phyloP scores from a whole-genome alignment of 495 filamentous ascomycete genomes.

The Haplographium delicatum region DNA sequence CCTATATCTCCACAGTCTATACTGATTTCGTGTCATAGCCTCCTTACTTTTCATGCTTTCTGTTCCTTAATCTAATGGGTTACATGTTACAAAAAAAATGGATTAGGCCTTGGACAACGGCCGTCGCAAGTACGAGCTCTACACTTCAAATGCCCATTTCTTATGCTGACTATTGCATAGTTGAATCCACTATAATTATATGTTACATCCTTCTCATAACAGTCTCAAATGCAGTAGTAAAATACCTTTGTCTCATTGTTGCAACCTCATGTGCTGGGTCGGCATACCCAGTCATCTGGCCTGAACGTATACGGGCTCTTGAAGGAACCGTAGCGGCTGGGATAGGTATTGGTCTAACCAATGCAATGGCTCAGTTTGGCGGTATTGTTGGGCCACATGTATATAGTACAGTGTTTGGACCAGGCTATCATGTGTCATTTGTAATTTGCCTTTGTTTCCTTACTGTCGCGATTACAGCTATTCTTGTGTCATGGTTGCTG shows the following conservation, averaged over 20 bases:
- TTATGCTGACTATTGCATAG: constrained; percentile 19
- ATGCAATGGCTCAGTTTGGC: constrained; percentile 42
- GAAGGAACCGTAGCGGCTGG: constrained; percentile 37
- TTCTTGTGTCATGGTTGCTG: constrained; percentile 32
- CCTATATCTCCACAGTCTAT: background rate
- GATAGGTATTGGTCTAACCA: constrained; percentile 39
- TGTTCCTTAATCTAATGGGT: constrained; percentile 35
- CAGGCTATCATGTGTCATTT: constrained; percentile 35
- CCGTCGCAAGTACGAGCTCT: constrained; percentile 31
- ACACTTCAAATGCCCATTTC: background rate
- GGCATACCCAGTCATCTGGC: constrained; percentile 42
- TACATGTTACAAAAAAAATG: constrained; percentile 32
- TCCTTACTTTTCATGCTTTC: constrained; percentile 34
- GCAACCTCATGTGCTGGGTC: constrained; percentile 36
- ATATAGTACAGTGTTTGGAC: constrained; percentile 36
- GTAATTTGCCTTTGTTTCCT: constrained; percentile 37
- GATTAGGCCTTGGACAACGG: constrained; percentile 36
- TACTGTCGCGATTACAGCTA: constrained; percentile 30
- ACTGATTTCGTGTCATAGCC: constrained; percentile 26
- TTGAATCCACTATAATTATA: constrained; percentile 36
- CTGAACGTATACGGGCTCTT: constrained; percentile 39
- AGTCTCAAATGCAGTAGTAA: constrained; percentile 32
- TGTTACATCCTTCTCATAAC: constrained; percentile 43
- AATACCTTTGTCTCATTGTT: constrained; percentile 36
- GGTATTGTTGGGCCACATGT: constrained; percentile 39